phyloP scores from a whole-genome alignment of 257 asterid species.

The Gynochthodes officinalis region DNA sequence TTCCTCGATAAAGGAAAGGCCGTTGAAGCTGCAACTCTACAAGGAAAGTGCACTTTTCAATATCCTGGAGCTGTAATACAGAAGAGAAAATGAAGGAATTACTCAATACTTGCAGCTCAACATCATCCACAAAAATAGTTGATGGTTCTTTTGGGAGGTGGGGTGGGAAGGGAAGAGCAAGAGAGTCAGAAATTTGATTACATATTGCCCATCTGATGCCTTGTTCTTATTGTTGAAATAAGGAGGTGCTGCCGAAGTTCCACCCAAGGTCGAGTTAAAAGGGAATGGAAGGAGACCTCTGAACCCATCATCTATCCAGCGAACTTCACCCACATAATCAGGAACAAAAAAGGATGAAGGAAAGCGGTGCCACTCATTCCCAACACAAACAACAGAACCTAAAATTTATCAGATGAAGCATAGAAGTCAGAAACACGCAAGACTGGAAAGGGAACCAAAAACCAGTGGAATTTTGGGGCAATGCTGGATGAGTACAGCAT shows the following conservation, averaged over 20 bases:
- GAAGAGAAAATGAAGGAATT: not conserved
- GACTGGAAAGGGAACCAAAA: not conserved
- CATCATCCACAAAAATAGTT: not conserved
- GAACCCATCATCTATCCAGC: constrained; percentile 98
- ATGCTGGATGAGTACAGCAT: not conserved
- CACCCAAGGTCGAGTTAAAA: constrained; percentile 84
- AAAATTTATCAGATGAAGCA: constrained; percentile 6
- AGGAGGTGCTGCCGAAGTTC: constrained; percentile 86
- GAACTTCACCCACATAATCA: constrained; percentile 66
- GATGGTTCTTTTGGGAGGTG: not conserved
- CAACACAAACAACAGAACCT: constrained; percentile 86
- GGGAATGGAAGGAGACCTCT: constrained; percentile 94
- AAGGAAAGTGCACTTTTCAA: constrained; percentile 76
- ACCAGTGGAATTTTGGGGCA: not conserved
- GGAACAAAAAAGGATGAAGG: constrained; percentile 96
- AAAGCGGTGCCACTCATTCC: constrained; percentile 97
- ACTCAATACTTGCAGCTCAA: constrained; percentile 6
- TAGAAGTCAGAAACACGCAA: not conserved
- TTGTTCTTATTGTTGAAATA: constrained; percentile 87
- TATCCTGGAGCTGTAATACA: constrained; percentile 58
- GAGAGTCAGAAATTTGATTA: constrained; percentile 32
- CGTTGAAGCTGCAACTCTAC: constrained; percentile 83
- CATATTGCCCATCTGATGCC: constrained; percentile 91
- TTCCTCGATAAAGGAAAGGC: constrained; percentile 77
- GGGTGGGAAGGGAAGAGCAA: not conserved